phyloP scores from a whole-genome alignment of 2,329 filamentous ascomycete genomes.

The Myriosclerotinia curreyana region DNA sequence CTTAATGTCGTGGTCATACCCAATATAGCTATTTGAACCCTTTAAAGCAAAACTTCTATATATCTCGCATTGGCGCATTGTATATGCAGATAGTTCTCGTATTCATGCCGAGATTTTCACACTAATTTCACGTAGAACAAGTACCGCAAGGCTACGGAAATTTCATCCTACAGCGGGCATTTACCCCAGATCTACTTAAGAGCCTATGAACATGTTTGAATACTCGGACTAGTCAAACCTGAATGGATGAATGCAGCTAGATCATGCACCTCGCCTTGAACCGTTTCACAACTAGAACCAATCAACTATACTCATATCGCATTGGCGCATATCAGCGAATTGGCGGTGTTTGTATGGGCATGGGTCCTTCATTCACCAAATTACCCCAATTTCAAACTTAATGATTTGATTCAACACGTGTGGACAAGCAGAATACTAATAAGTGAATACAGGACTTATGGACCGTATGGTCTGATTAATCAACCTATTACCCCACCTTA shows the following conservation, averaged over 20 bases:
- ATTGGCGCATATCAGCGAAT: background rate
- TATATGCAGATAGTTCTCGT: background rate
- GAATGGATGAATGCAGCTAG: background rate
- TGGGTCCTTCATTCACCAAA: constrained; percentile 12
- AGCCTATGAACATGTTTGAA: background rate
- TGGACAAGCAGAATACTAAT: constrained; percentile 5
- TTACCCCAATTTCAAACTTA: constrained; percentile 9
- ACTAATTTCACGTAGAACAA: background rate
- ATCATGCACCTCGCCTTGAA: constrained; percentile 9
- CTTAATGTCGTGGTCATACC: background rate
- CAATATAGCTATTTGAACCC: background rate
- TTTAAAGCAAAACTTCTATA: constrained; percentile 1
- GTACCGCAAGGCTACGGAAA: background rate
- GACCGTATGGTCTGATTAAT: background rate
- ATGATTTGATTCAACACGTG: constrained; percentile 10
- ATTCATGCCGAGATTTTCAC: background rate
- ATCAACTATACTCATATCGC: background rate
- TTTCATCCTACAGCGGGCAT: background rate
- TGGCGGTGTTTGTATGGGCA: background rate
- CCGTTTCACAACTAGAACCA: background rate
- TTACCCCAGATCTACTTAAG: constrained; percentile 4
- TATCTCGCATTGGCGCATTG: background rate
- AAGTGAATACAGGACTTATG: constrained; percentile 5
- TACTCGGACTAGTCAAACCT: background rate
- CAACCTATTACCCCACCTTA: background rate